Evolutionary conservation across 768 basidiomycete species (phyloP).

Genomic region (Serendipita indica): DNA sequence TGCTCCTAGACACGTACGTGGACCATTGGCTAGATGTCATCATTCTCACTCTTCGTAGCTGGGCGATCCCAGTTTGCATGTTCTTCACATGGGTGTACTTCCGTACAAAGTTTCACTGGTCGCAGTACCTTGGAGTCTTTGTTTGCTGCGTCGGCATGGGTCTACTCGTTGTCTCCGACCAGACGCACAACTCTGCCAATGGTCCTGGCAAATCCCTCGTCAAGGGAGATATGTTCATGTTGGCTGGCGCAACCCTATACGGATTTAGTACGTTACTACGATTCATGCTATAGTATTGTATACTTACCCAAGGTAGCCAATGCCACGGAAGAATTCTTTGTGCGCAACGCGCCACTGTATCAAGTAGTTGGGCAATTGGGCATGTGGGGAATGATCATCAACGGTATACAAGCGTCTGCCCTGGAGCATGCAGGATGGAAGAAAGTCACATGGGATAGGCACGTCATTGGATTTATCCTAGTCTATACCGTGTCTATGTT

Average conservation of each 20-base stretch:
- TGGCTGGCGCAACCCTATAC: conserved; percentile 71
- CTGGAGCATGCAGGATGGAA: conserved; percentile 58
- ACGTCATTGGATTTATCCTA: conserved; percentile 37
- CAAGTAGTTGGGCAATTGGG: conserved; percentile 75
- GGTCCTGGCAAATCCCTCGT: conserved; percentile 48
- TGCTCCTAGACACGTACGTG: conserved; percentile 76
- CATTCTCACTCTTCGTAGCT: conserved; percentile 19
- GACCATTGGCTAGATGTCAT: background rate
- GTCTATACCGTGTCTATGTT: conserved; percentile 40
- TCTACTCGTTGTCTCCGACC: conserved; percentile 64
- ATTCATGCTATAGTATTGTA: background rate
- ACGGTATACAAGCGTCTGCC: conserved; percentile 48
- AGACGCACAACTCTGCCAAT: conserved; percentile 54
- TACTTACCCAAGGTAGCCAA: conserved; percentile 41
- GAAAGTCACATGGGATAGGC: conserved; percentile 54
- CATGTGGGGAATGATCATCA: conserved; percentile 70
- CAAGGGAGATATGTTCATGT: conserved; percentile 78
- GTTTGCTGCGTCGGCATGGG: conserved; percentile 65
- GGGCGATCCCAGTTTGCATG: conserved; percentile 81
- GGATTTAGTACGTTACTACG: conserved; percentile 57
- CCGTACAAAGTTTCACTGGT: conserved; percentile 68
- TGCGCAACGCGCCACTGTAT: conserved; percentile 62
- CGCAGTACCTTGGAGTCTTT: conserved; percentile 58
- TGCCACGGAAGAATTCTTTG: conserved; percentile 79
- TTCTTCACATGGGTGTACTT: conserved; percentile 75